Base-by-base conservation (phyloP, 352 stramenopile species). In the Phytophthora idaei region DNA sequence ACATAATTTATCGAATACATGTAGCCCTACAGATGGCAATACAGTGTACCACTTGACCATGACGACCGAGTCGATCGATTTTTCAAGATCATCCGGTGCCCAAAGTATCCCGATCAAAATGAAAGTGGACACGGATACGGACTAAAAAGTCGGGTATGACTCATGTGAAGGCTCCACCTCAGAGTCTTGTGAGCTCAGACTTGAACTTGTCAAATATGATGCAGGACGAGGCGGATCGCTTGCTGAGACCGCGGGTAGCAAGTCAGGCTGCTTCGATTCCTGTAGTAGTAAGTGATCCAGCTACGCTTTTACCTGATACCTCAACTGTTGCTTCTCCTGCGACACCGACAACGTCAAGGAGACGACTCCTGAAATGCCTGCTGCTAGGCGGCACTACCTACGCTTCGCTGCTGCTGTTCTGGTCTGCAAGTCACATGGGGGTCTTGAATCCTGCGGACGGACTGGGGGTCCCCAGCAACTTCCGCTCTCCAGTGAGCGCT, bases 321-420 rank as follows among this genome's bases (percentile, higher is more conserved):
- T 44, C 31, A 11, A 9, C 12, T 51, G 6, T 28, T 32, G 5
- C 42, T 47, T 2, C 39, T 37, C 1, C 28, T 27, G 8, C 41
- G 58, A 21, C 44, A 32, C 32, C 31, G 28, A 41, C 42, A 12
- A n/a, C 39, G 31, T 45, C 34, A 64, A 21, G 21, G 21, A 21
- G 21, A 21, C 21, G 21, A 21, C 21, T 21, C 21, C 21, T 21
- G 21, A 21, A 21, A 21, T 21, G 21, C 21, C 15, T 73, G 5
- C 41, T 69, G 31, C 37, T 73, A 15, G 36, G 39, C 5, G 52
- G 58, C n/a, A 31, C 39, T 42, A 5, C 68, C 36, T 73, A 73
- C 59, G 28, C 53, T 17, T 55, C 52, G 5, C 9, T 73, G 25
- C 10, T 73, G 37, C 25, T 73, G 39, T 47, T 50, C 5, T 73